Evolutionary conservation across 202 grass and related monocot genomes (phyloP), one percentile per base, ranked within the genome.

Genomic region (Setaria viridis): DNA sequence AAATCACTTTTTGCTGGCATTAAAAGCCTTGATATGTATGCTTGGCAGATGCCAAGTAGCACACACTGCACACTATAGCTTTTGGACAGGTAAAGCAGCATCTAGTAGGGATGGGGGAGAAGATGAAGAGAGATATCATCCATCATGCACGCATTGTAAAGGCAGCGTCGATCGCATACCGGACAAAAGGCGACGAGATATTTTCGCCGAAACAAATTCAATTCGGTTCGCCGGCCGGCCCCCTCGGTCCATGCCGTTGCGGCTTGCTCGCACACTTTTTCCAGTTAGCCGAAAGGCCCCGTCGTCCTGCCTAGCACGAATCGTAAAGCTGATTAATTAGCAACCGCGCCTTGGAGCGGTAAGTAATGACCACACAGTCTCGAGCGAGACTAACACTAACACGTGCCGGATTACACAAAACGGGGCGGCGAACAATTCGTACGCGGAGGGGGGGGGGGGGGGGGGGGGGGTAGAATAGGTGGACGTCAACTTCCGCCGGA

Each of bases 191-290:
- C 4, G 13, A 45, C 0, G 16, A 86, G 65, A 86, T 86, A 78
- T 72, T 77, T 63, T 65, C 70, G 83, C 88, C 78, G 17, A 89
- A 70, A 76, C 62, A 25, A 25, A 25, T 25, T 25, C 25, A 81
- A 45, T 70, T 70, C 41, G 4, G 75, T 68, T 59, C 2, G 25
- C 48, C 63, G 19, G 16, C 47, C 20, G 21, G 16, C 25, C 16
- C 16, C 53, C 19, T 1, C n/a, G 2, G 56, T 74, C 78, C 47
- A 49, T 3, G 73, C 56, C 63, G 60, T 50, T 70, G 37, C 64
- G 34, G 7, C 6, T 7, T 56, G 69, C 56, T 7, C 54, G 17
- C 42, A 21, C 74, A 5, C 59, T 29, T 72, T 72, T 83, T 64
- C 33, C 33, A 68, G 62, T 21, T 87, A 50, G 30, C 45, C 65